phyloP scores from a whole-genome alignment of 1,139 yeast genomes.

The Magnusiomyces paraingens region DNA sequence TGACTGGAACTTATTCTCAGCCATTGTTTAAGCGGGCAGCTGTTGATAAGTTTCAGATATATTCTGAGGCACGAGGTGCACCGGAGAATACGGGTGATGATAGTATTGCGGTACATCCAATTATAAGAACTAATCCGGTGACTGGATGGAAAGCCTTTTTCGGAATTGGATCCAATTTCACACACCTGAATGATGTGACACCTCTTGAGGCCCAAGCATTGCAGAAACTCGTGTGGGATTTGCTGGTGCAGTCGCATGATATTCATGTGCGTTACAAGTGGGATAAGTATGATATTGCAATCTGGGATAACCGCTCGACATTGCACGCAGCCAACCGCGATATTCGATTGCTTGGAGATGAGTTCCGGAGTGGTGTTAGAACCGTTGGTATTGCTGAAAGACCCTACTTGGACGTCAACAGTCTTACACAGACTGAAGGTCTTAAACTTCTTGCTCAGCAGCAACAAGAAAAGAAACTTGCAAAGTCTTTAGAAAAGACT shows the following conservation, averaged over 20 bases:
- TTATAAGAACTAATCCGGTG: conserved; percentile 43
- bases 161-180: conserved; percentile 37
- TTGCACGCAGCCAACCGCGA: conserved; percentile 21
- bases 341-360: conserved; percentile 4
- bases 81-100: conserved; percentile 37
- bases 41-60: conserved; percentile 38
- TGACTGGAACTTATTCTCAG: conserved; percentile 30
- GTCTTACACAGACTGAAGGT: conserved; percentile 49
- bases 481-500: not conserved
- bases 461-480: not conserved
- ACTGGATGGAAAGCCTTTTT: conserved; percentile 33
- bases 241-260: conserved; percentile 39
- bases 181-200: conserved; percentile 37
- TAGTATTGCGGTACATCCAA: conserved; percentile 33
- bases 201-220: conserved; percentile 34
- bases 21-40: conserved; percentile 30
- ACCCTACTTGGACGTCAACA: conserved; percentile 46
- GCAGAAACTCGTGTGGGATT: conserved; percentile 37
- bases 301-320: conserved; percentile 27
- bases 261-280: conserved; percentile 42
- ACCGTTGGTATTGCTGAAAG: conserved; percentile 52
- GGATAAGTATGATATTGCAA: conserved; percentile 41
- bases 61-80: conserved; percentile 39
- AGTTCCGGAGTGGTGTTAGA: conserved; percentile 48
- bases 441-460: not conserved